Percentiles rank a stretch among this genome's conserved stretches.
Evolutionary conservation across 768 basidiomycete species (phyloP).

Genomic region (Phanerodontia chrysosporium): DNA sequence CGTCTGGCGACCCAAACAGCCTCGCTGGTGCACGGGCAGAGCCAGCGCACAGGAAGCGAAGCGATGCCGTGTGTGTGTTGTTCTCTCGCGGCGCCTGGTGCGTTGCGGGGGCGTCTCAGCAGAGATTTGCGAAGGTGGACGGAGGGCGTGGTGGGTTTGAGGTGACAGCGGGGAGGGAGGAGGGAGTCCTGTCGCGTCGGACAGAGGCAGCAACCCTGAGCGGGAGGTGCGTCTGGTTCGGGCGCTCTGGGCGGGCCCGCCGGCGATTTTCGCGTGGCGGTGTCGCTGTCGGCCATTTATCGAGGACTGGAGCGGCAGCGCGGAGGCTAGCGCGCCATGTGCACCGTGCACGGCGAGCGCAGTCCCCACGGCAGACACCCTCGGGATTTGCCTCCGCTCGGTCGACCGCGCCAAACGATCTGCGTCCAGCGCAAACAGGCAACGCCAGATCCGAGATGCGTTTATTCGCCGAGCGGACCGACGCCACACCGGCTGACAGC

Average conservation of each 20-base stretch:
- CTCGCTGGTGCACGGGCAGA: constrained; percentile 1
- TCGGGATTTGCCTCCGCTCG: constrained; percentile 7
- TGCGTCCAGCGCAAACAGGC: neutral
- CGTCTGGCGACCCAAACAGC: neutral
- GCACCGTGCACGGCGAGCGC: neutral
- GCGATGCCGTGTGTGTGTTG: neutral
- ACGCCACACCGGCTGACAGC: constrained; percentile 8
- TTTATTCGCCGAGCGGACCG: neutral
- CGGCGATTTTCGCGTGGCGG: neutral
- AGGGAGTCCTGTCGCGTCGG: neutral
- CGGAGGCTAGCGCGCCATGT: neutral
- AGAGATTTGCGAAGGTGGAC: neutral
- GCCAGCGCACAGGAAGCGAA: constrained; percentile 6
- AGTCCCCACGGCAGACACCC: too few relatives aligned
- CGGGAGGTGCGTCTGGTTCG: too few relatives aligned
- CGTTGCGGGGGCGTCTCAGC: too few relatives aligned
- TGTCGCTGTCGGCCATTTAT: neutral
- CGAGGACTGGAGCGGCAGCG: neutral
- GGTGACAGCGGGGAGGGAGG: too few relatives aligned
- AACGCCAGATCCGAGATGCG: neutral
- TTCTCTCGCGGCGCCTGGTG: neutral
- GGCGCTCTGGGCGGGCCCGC: neutral
- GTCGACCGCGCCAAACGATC: neutral
- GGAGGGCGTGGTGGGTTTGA: too few relatives aligned
- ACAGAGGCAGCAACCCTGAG: neutral